Percentiles rank a stretch among this genome's conserved stretches.
Conservation (phyloP, 2,329 filamentous ascomycete species). For the Penicillium sp. region DNA sequence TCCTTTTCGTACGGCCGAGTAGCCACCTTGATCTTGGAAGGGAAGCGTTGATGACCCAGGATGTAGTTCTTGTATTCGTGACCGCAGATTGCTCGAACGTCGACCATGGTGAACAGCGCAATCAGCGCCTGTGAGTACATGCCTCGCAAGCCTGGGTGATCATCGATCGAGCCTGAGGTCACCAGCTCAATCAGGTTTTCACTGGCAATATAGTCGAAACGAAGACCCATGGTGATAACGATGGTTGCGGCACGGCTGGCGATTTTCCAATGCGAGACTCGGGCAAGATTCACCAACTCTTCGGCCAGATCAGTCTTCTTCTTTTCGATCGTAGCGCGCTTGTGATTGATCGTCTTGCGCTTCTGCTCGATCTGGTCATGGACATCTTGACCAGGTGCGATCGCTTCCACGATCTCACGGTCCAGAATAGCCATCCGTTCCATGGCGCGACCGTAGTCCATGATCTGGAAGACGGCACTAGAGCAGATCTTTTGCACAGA, state of each 20-base stretch:
- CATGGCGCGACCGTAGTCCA: constrained; percentile 85
- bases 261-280: constrained; percentile 90
- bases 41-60: constrained; percentile 69
- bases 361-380: constrained; percentile 53
- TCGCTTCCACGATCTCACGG: constrained; percentile 61
- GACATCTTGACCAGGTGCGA: constrained; percentile 65
- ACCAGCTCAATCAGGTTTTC: constrained; percentile 77
- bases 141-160: constrained; percentile 76
- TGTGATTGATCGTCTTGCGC: constrained; percentile 67
- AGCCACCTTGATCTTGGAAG: constrained; percentile 67
- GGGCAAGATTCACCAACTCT: constrained; percentile 72
- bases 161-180: constrained; percentile 75
- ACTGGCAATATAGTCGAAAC: constrained; percentile 84
- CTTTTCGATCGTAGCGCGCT: constrained; percentile 70
- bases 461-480: constrained; percentile 73
- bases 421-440: constrained; percentile 83
- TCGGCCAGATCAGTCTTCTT: constrained; percentile 76
- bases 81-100: constrained; percentile 76
- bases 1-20: constrained; percentile 69
- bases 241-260: constrained; percentile 85
- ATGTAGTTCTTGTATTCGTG: constrained; percentile 87
- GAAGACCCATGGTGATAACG: constrained; percentile 80
- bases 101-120: constrained; percentile 74
- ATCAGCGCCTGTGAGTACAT: constrained; percentile 78
- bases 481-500: constrained; percentile 87